Base-by-base conservation (phyloP, 1,139 yeast genomes). In the Diutina rugosa region DNA sequence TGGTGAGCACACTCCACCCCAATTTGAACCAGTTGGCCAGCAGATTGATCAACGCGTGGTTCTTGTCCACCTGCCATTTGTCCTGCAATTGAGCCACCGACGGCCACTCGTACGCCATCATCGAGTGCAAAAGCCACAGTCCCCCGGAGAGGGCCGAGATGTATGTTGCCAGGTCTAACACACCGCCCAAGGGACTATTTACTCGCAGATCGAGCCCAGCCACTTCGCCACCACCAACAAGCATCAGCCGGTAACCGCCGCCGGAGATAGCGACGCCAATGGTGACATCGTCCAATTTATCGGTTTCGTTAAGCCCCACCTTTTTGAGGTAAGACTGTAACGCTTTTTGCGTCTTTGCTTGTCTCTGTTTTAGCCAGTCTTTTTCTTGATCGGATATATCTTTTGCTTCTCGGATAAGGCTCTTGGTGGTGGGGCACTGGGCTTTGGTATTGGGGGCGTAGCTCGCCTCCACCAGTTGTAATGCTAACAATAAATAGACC, bases 361-460 rank as follows among this genome's bases (percentile, higher is more conserved):
- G 41, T 8, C 53, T 26, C 10, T 16, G 28, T 10, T 49, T 18
- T 4, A 49, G 32, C 53, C 53, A 49, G 12, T 63, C 64, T 10
- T 59, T 57, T 62, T 80, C 84, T 6, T 65, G 59, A 1, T 62
- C 59, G 2, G 79, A 74, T 6, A 79, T 63, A 4, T 69, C 64
- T 53, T 63, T 60, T 0, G 72, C 77, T 18, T 67, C 67, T 55
- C 79, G 65, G 12, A 56, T 54, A 18, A 60, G 30, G 9, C 51
- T 45, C 6, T 56, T 58, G 10, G 55, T 54, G 21, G 32, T 30
- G 4, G 62, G 62, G 35, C 62, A 61, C 9, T 21, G 18, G 5
- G 55, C 57, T 12, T 49, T 18, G 21, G 51, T 46, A 5, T 35
- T 45, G 4, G 63, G 63, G 6, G 59, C 60, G 16, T 61, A 61